These are phyloP conservation scores for Fusarium sp. DNA, from an alignment of 2,329 filamentous ascomycete genomes.

Conservation along the genomic window DNA sequence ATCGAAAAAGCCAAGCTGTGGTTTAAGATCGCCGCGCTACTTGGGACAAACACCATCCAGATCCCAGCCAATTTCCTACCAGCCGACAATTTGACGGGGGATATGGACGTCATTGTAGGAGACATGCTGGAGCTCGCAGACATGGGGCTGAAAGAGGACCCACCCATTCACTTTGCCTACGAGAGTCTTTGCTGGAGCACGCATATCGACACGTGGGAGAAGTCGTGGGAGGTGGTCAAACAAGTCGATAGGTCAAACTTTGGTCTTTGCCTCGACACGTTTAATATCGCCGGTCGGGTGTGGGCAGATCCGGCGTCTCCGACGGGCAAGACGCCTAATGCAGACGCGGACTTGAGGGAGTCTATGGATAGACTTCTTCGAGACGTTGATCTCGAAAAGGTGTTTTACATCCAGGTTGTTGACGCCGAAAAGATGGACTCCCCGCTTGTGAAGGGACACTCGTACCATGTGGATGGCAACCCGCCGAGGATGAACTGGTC, in stretches of 20 bases:
- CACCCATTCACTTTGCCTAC: constrained; percentile 75
- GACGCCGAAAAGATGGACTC: constrained; percentile 69
- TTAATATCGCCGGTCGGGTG: constrained; percentile 78
- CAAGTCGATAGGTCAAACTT: constrained; percentile 76
- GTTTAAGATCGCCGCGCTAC: constrained; percentile 70
- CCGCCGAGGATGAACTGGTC: constrained; percentile 77
- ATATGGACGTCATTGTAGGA: constrained; percentile 66
- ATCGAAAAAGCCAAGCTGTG: constrained; percentile 76
- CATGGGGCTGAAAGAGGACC: constrained; percentile 66
- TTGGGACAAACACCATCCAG: constrained; percentile 76
- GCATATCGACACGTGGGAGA: constrained; percentile 76
- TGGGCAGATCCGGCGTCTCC: constrained; percentile 73
- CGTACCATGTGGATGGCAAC: constrained; percentile 26
- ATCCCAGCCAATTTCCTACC: constrained; percentile 78
- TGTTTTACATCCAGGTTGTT: constrained; percentile 81
- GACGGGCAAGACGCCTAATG: constrained; percentile 63
- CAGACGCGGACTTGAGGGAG: constrained; percentile 63
- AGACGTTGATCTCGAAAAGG: constrained; percentile 69
- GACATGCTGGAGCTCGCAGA: constrained; percentile 76
- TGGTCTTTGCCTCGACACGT: constrained; percentile 80
- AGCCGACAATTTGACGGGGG: constrained; percentile 54
- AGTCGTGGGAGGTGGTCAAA: constrained; percentile 73
- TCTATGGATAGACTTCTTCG: constrained; percentile 66
- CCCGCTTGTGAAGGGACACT: constrained; percentile 56
- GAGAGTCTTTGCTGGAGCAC: constrained; percentile 80